Conservation (phyloP, 208 protist species). For the Acanthamoeba castellanii region DNA sequence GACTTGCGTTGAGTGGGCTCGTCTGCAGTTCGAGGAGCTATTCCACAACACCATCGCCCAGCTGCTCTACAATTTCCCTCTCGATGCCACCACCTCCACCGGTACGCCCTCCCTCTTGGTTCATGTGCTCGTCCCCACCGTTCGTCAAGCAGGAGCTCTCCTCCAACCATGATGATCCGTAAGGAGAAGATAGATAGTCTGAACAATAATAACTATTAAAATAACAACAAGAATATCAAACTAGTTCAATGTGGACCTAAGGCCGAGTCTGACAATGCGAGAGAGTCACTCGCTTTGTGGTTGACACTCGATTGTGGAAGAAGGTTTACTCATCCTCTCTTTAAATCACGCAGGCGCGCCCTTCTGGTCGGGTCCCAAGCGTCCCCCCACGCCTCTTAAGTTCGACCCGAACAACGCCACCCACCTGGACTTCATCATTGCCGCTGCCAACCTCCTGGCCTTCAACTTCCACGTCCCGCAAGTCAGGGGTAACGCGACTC, state of each 20-base stretch:
- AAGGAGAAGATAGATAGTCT: slow-evolving; percentile 37
- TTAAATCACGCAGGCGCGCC: slow-evolving; percentile 23
- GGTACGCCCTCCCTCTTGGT: background rate
- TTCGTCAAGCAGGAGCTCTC: background rate
- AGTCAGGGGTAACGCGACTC: background rate
- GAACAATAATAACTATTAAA: slow-evolving; percentile 64
- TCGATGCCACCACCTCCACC: slow-evolving; percentile 89
- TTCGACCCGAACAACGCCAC: slow-evolving; percentile 89
- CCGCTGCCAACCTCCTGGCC: slow-evolving; percentile 92
- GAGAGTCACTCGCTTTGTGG: background rate
- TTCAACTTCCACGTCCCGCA: slow-evolving; percentile 85
- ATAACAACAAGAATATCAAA: background rate
- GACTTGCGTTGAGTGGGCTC: slow-evolving; percentile 96
- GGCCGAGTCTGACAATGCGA: slow-evolving; percentile 53
- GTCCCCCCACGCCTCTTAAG: slow-evolving; percentile 89
- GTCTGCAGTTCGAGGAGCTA: slow-evolving; percentile 95
- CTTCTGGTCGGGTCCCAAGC: slow-evolving; percentile 94
- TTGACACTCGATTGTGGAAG: background rate
- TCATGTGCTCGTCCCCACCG: background rate
- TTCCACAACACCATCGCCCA: slow-evolving; percentile 96
- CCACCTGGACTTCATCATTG: slow-evolving; percentile 90
- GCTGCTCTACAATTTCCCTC: slow-evolving; percentile 97
- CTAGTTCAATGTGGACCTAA: slow-evolving; percentile 14
- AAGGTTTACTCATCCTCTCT: background rate
- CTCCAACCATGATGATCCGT: slow-evolving; percentile 28